Conservation (phyloP, 2,329 filamentous ascomycete genomes). For the Aspergillus bombycis region DNA sequence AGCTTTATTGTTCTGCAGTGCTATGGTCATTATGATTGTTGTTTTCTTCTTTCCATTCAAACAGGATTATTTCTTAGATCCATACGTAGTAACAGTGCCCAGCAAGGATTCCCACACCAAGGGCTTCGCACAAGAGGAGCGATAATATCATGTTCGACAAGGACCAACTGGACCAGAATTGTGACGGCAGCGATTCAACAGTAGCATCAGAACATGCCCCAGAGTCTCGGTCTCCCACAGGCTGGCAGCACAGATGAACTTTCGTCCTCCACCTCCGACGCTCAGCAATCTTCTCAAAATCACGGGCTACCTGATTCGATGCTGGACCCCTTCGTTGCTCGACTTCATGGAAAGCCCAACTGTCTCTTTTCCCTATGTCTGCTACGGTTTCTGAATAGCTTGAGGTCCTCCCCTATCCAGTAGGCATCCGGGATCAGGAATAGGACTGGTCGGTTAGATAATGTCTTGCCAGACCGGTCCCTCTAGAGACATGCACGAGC, state of each 20-base stretch:
- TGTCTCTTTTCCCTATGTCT: constrained; percentile 26
- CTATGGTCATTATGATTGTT: no score
- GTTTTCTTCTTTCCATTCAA: no score
- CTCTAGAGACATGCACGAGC: constrained; percentile 73
- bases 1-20: no score
- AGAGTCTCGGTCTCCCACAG: no score
- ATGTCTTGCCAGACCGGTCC: no score
- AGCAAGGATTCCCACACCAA: neutral
- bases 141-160: neutral
- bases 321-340: constrained; percentile 76
- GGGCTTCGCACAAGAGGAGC: neutral
- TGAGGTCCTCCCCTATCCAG: no score
- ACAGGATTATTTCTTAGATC: no score
- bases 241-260: constrained; percentile 11
- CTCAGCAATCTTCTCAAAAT: constrained; percentile 44
- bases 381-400: no score
- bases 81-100: neutral
- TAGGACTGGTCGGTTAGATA: no score
- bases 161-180: neutral
- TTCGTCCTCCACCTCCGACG: constrained; percentile 8
- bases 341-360: constrained; percentile 80
- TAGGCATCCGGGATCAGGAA: no score
- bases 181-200: neutral
- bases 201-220: neutral
- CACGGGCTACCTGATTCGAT: constrained; percentile 60